Base-by-base conservation (phyloP, 2,329 filamentous ascomycete species). In the Aspergillus unguis region DNA sequence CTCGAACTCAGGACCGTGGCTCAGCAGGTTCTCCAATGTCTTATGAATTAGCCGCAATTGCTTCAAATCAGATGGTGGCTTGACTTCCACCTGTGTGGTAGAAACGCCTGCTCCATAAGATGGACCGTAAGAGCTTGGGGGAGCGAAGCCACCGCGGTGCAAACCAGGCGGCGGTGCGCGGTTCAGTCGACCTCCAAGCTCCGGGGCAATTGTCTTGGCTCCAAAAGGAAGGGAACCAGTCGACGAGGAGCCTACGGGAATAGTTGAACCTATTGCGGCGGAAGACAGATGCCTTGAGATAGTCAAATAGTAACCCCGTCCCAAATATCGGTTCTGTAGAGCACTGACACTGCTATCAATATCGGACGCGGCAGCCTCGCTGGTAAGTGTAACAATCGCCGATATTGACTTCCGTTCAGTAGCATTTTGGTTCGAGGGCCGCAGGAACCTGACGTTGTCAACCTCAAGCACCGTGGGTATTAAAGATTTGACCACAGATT, bases 1-100 rank as follows among this genome's bases (percentile, higher is more conserved):
- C 71, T 99, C 94, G 55, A 96, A 95, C 64, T 94, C 90, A 0
- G 89, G 84, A 0, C 92, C 91, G 60, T 94, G 84, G 25, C 85
- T 83, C 6, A 96, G 75, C 0, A 97, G 77, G 2, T 82, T 81
- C 65, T 97, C 92, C 32, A 95, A 80, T 0, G 91, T 88, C 67
- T 87, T 92, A 73, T 97, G 92, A 55, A 97, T 95, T 41, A 95
- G 80, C 53, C 85, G 85, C 1, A 96, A 76, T 56, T 87, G 87
- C 58, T 85, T 86, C 45, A 96, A 81, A 61, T 96, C 88, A 5
- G 82, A 80, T 1, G 92, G 92, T 5, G 87, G 80, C 56, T 84
- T 83, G 9, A 96, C 86, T 1, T 86, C 84, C 28, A 92, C 86
- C 59, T 89, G 82, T 27, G 69, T 67, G 5, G 82, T 75, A 17